Base-by-base conservation (phyloP, 2,329 filamentous ascomycete species). In the Tolypocladium amazonense region DNA sequence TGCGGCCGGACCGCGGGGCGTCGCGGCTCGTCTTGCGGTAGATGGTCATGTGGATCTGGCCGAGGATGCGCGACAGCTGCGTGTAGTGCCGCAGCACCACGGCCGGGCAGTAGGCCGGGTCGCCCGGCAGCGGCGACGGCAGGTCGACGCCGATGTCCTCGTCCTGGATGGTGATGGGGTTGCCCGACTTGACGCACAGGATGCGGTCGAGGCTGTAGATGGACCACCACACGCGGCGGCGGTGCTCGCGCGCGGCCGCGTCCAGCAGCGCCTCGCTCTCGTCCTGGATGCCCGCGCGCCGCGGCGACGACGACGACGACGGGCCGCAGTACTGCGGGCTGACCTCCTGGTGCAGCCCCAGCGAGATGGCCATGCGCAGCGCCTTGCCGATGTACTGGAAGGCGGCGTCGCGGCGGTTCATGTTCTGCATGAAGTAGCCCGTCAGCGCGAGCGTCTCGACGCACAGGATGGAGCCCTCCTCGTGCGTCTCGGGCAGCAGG, bases 351-450 rank as follows among this genome's bases (percentile, higher is more conserved):
- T 83, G 81, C n/a, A 84, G 69, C 0, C 81, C 81, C 0, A 83
- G 72, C 8, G 77, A 81, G 37, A 83, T 80, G 11, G 81, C 81
- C 81, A 84, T 84, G 15, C 81, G 77, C 33, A 83, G 68, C 4
- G 81, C 81, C 45, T 80, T 72, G 9, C 80, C 80, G 23, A 81
- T 77, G 61, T 82, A 83, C 25, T 83, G 71, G 58, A 81, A 83
- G 0, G 81, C 80, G 2, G 80, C 79, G 66, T 84, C 81, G 25
- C 78, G 73, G 0, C 79, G 75, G 63, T 83, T 82, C 61, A 83
- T 72, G 61, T 81, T 83, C 62, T 83, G 81, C 75, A 84, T 77
- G 50, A 81, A 84, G 64, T 83, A 83, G 18, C 79, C 80, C 1
- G 81, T 75, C 55, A 82, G 75, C 11, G 79, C 78, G 9, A 84